A percentile compares a stretch with the other conserved stretches of the same genome.
These are phyloP conservation scores for Fibroporia radiculosa DNA, from an alignment of 768 basidiomycete species.

Conservation along the genomic window DNA sequence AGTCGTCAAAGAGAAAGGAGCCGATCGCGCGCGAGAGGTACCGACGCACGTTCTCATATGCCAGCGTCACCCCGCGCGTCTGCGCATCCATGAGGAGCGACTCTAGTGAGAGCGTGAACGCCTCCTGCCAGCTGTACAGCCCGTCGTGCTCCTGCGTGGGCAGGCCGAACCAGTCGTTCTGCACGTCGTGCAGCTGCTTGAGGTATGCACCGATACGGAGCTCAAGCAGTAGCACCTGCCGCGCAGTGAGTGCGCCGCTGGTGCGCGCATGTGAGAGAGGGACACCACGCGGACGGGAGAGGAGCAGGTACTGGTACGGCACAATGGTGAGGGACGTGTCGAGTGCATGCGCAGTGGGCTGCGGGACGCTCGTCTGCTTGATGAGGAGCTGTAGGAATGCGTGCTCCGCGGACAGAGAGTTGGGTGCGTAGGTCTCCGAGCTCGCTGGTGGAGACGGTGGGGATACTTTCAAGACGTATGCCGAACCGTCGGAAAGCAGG, in stretches of 20 bases:
- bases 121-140: conserved; percentile 69
- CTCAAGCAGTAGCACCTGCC: conserved; percentile 39
- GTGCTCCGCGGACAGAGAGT: conserved; percentile 17
- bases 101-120: conserved; percentile 56
- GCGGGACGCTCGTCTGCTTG: conserved; percentile 36
- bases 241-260: conserved; percentile 27
- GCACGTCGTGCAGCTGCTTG: conserved; percentile 58
- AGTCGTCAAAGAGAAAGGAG: conserved; percentile 71
- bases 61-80: conserved; percentile 13
- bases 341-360: conserved; percentile 36
- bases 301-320: conserved; percentile 46
- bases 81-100: conserved; percentile 41
- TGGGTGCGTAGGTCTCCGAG: conserved; percentile 13
- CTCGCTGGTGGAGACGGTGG: not conserved
- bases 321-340: conserved; percentile 38
- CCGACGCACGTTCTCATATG: conserved; percentile 25
- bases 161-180: conserved; percentile 70
- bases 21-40: conserved; percentile 64
- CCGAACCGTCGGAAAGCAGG: conserved; percentile 11
- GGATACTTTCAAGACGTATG: conserved; percentile 16
- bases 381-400: conserved; percentile 15
- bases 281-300: conserved; percentile 33
- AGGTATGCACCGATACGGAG: conserved; percentile 55
- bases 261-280: conserved; percentile 30
- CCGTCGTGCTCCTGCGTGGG: conserved; percentile 28